A percentile compares a stretch with the other conserved stretches of the same genome.
Conservation (phyloP, 208 protist species). For the Wallacemonas sp. region DNA sequence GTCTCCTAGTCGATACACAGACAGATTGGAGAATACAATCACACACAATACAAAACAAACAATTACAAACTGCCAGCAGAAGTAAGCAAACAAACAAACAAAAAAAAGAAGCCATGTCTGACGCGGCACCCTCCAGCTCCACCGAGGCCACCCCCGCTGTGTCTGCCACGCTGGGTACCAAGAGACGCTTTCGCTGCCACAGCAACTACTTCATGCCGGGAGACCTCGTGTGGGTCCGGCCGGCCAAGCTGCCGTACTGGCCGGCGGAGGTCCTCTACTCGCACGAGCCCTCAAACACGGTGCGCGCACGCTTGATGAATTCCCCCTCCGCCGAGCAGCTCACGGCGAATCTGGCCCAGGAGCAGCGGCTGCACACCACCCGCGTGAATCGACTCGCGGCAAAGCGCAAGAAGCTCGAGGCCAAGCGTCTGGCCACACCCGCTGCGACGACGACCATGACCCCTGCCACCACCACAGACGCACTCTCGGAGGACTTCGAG, state of each 20-base stretch:
- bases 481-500: slow-evolving; percentile 6
- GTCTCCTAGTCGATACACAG: too few species aligned
- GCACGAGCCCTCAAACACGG: slow-evolving; percentile 54
- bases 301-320: slow-evolving; percentile 58
- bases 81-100: too few species aligned
- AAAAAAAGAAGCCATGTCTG: neutral
- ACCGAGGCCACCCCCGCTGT: neutral
- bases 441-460: neutral
- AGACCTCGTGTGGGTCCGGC: slow-evolving; percentile 86
- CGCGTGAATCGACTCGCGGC: slow-evolving; percentile 19
- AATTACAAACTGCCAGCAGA: too few species aligned
- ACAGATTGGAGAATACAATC: too few species aligned
- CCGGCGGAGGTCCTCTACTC: slow-evolving; percentile 77
- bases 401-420: slow-evolving; percentile 30
- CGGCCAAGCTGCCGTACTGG: slow-evolving; percentile 80
- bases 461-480: neutral
- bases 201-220: slow-evolving; percentile 80
- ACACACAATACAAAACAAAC: too few species aligned
- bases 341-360: slow-evolving; percentile 38
- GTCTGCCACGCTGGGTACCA: neutral
- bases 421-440: neutral
- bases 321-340: slow-evolving; percentile 50
- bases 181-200: slow-evolving; percentile 47
- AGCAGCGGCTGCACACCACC: slow-evolving; percentile 23
- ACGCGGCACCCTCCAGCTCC: neutral